Base-by-base conservation (phyloP, 2,329 filamentous ascomycete genomes). In the Pestalotiopsis sp. region DNA sequence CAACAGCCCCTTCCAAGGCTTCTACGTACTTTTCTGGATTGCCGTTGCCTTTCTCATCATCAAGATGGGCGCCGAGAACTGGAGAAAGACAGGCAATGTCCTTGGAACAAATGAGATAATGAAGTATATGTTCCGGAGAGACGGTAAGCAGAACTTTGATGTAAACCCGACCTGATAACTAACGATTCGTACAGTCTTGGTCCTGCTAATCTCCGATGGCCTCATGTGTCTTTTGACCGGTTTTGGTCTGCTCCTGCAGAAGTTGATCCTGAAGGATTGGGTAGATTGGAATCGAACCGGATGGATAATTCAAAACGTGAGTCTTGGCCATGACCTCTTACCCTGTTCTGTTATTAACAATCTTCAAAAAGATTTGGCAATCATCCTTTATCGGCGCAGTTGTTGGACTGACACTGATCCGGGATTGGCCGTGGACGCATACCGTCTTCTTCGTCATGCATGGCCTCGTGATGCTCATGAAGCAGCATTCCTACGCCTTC, bases 341-440 rank as follows among this genome's bases (percentile, higher is more conserved):
- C 56, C 11, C 13, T 25, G 4, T n/a, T 57, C 23, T 57, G 14
- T 27, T 23, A 27, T 38, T 57, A 23, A 63, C 23, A 25, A 23
- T 49, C 20, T 59, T 5, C 13, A n/a, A 62, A 5, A 62, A 89
- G 87, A 71, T 91, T 1, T 95, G 92, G 92, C 91, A 95, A 80
- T 82, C 84, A 0, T 70, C 83, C 14, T 94, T 91, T 73, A 85
- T 94, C 12, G 84, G 82, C 4, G 83, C 83, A 9, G 86, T 91
- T 3, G 82, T 94, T 4, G 87, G 86, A 65, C 88, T 92, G 82
- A 91, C 92, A 0, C 85, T 92, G 64, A 86, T 90, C 75, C 86
- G 92, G 4, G 88, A 93, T 65, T 95, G 92, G 93, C 91, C 92
- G 1, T 95, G 93, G 93, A 93, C 92, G 14, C 92, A 94, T 75